Base-by-base conservation (phyloP, 2,329 filamentous ascomycete genomes). In the Colletotrichum sidae region DNA sequence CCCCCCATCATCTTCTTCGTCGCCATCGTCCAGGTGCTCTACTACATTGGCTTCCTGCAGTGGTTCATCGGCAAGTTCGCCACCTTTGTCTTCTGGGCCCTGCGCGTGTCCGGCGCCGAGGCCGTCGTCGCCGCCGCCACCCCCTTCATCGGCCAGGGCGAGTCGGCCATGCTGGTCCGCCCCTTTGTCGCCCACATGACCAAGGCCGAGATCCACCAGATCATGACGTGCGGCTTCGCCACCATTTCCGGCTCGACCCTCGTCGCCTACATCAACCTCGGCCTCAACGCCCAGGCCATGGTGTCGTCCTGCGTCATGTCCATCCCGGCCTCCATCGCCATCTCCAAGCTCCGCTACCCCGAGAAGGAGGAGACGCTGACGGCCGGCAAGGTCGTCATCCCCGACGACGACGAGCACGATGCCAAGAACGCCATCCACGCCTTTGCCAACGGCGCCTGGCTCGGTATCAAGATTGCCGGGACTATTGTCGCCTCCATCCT, bases 1-100 rank as follows among this genome's bases (percentile, higher is more conserved):
- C 93, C 94, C 0, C 90, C 94, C 72, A 96, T 97, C 79, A 93
- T 97, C 81, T 97, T 97, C 88, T 97, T 97, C 87, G 92, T 97
- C 64, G 89, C 94, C 1, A 84, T 97, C n/a, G 93, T 97, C 34
- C 92, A 96, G 78, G 87, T 97, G 12, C 79, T 96, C 47, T 96
- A 92, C 82, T 91, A 94, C 82, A 84, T 89, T 71, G 92, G 91
- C 2, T 83, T 94, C 68, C 81, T 97, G 57, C 94, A 97, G 79
- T 97, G 94, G 94, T 93, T 94, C 79, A 88, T 97, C 73, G 83
- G 84, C 70, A 97, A 97, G 79, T 92, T 96, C 72, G 93, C 94
- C 65, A 86, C 87, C 55, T 94, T 97, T 79, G 96, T 97, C 85
- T 96, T 95, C 86, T 97, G 93, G 91, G 86, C 84, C 49, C 90